These are phyloP conservation scores for Sporopachydermia cereana DNA, from an alignment of 1,139 yeast genomes.

Conservation along the genomic window DNA sequence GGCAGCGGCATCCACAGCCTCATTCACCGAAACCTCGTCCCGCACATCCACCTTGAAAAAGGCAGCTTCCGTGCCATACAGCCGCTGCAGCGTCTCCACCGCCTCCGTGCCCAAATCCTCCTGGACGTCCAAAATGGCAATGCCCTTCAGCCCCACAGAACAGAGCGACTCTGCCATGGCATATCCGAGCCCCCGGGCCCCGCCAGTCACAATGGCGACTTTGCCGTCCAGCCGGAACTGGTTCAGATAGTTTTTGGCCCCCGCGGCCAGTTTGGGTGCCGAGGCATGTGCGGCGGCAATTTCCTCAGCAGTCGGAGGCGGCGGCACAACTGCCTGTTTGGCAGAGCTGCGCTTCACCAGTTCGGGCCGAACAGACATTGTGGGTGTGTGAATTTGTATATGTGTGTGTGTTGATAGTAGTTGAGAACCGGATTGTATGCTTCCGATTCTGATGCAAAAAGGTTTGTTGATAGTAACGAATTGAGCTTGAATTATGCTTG, in stretches of 20 bases:
- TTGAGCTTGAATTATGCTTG: too few relatives aligned
- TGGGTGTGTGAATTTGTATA: neutral
- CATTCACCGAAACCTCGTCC: conserved; percentile 41
- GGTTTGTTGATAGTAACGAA: too few relatives aligned
- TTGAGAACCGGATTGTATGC: too few relatives aligned
- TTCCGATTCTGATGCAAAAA: too few relatives aligned
- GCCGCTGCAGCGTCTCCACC: conserved; percentile 38
- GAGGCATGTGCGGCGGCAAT: conserved; percentile 25
- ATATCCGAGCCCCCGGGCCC: conserved; percentile 58
- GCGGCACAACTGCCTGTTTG: conserved; percentile 24
- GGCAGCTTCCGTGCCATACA: conserved; percentile 48
- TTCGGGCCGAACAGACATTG: conserved; percentile 4
- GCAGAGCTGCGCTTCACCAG: conserved; percentile 15
- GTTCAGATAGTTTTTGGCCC: conserved; percentile 25
- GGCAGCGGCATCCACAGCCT: conserved; percentile 38
- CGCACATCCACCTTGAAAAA: conserved; percentile 59
- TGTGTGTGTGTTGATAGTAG: too few relatives aligned
- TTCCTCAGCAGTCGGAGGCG: conserved; percentile 27
- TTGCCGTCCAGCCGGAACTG: conserved; percentile 55
- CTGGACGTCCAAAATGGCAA: conserved; percentile 35
- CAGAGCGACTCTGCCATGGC: conserved; percentile 55
- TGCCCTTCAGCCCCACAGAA: conserved; percentile 62
- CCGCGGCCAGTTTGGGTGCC: conserved; percentile 23
- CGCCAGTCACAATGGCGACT: conserved; percentile 58
- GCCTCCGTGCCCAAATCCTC: conserved; percentile 35